Conservation (phyloP, 1,284 basidiomycete species). For the Stereum hirsutum region DNA sequence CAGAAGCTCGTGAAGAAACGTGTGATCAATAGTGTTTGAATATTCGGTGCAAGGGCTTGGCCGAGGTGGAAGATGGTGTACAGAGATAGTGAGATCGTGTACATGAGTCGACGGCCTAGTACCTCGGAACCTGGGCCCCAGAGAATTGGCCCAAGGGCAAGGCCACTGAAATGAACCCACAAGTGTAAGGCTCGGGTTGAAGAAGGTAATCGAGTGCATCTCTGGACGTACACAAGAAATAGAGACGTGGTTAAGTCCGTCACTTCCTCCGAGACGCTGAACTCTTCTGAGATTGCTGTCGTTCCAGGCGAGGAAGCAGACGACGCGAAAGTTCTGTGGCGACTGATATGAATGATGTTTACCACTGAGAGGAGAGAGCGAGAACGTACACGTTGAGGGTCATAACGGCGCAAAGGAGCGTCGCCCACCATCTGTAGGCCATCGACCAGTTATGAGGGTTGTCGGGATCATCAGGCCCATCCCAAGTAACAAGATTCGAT, state of each 20-base stretch:
- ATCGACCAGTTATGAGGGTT: constrained; percentile 56
- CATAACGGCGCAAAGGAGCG: constrained; percentile 30
- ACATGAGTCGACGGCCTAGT: constrained; percentile 48
- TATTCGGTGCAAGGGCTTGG: constrained; percentile 55
- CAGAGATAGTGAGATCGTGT: constrained; percentile 35
- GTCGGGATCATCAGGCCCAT: constrained; percentile 44
- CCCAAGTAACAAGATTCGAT: constrained; percentile 41
- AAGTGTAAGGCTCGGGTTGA: not conserved
- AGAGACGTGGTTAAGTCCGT: not conserved
- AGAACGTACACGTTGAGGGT: constrained; percentile 34
- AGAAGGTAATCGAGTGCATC: not conserved
- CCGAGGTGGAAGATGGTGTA: constrained; percentile 58
- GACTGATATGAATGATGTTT: not conserved
- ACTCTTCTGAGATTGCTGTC: not conserved
- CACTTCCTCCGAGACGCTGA: not conserved
- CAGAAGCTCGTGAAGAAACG: constrained; percentile 66
- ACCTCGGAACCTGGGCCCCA: constrained; percentile 49
- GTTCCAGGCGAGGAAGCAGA: not conserved
- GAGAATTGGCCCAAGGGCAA: constrained; percentile 22
- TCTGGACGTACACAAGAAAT: not conserved
- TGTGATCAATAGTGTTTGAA: constrained; percentile 52
- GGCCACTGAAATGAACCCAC: not conserved
- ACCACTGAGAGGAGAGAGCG: not conserved
- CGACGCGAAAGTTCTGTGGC: not conserved
- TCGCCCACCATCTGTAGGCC: constrained; percentile 38